phyloP scores from a whole-genome alignment of 768 basidiomycete species.

The Aureoboletus auriporus region DNA sequence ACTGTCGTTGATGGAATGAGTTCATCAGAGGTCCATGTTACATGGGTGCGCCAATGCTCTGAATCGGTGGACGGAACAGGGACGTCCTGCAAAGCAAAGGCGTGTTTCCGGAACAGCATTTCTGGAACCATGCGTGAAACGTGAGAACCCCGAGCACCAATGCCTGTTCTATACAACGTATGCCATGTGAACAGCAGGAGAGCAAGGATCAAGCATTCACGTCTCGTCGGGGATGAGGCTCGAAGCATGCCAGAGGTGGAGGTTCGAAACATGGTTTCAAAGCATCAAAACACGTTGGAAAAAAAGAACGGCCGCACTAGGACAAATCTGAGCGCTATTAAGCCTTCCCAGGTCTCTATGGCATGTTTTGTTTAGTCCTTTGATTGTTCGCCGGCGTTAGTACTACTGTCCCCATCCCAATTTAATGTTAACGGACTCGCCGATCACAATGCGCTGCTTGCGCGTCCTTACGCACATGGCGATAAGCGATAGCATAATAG shows the following conservation, averaged over 20 bases:
- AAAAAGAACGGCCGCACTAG: too few species aligned
- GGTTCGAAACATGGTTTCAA: conserved; percentile 12
- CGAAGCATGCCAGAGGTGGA: background rate
- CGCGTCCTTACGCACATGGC: too few species aligned
- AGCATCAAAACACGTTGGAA: too few species aligned
- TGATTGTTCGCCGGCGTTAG: too few species aligned
- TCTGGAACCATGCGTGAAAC: conserved; percentile 1
- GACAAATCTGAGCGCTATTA: too few species aligned
- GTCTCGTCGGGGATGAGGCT: conserved; percentile 44
- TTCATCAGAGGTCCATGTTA: conserved; percentile 35
- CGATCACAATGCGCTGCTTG: too few species aligned
- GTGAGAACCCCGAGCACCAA: conserved; percentile 3
- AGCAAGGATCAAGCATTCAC: conserved; percentile 47
- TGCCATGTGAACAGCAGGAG: conserved; percentile 44
- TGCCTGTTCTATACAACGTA: conserved; percentile 35
- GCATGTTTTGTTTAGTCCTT: too few species aligned
- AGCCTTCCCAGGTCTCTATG: too few species aligned
- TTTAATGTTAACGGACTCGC: too few species aligned
- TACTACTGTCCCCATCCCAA: too few species aligned
- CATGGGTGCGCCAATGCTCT: conserved; percentile 29
- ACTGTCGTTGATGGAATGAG: conserved; percentile 58
- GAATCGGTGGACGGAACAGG: conserved; percentile 8
- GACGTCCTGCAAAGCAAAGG: conserved; percentile 2
- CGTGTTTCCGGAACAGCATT: conserved; percentile 2
- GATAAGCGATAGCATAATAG: too few species aligned